Percentiles rank a stretch among this genome's conserved stretches.
Evolutionary conservation across 495 filamentous ascomycete species (phyloP).

Genomic region (Hyaloscypha variabilis): DNA sequence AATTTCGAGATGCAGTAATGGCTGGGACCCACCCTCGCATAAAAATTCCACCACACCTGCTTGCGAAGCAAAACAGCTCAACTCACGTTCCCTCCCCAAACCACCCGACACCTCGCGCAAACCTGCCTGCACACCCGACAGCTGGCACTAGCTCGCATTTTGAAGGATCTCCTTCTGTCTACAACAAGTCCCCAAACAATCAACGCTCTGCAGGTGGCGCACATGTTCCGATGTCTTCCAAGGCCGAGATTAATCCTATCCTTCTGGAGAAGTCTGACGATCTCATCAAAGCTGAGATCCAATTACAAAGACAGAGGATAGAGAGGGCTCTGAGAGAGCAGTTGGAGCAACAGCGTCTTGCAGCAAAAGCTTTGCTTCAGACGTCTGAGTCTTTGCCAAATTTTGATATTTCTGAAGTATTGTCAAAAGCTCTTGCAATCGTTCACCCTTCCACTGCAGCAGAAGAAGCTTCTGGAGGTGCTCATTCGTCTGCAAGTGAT

Average conservation of each 20-base stretch:
- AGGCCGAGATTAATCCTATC: slow-evolving; percentile 71
- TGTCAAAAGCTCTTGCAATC: slow-evolving; percentile 70
- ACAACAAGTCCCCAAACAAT: slow-evolving; percentile 33
- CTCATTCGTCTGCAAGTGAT: slow-evolving; percentile 62
- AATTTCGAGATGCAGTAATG: slow-evolving; percentile 75
- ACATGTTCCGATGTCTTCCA: slow-evolving; percentile 28
- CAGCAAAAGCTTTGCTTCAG: slow-evolving; percentile 54
- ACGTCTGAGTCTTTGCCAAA: slow-evolving; percentile 64
- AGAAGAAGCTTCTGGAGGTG: slow-evolving; percentile 51
- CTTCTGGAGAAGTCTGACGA: slow-evolving; percentile 84
- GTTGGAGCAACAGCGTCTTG: slow-evolving; percentile 64
- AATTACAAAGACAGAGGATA: slow-evolving; percentile 76
- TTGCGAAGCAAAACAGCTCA: slow-evolving; percentile 49
- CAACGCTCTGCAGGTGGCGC: slow-evolving; percentile 19
- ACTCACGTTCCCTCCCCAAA: slow-evolving; percentile 22
- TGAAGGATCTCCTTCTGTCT: slow-evolving; percentile 21
- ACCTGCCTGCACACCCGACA: slow-evolving; percentile 7
- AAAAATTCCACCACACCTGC: slow-evolving; percentile 63
- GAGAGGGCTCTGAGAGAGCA: slow-evolving; percentile 79
- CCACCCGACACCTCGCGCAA: slow-evolving; percentile 17
- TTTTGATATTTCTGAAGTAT: slow-evolving; percentile 74
- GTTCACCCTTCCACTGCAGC: slow-evolving; percentile 58
- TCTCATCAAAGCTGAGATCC: slow-evolving; percentile 78
- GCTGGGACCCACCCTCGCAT: slow-evolving; percentile 74
- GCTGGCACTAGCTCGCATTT: slow-evolving; percentile 19